These are phyloP conservation scores for Xylariaceae sp. DNA, from an alignment of 2,329 filamentous ascomycete species.

Conservation along the genomic window DNA sequence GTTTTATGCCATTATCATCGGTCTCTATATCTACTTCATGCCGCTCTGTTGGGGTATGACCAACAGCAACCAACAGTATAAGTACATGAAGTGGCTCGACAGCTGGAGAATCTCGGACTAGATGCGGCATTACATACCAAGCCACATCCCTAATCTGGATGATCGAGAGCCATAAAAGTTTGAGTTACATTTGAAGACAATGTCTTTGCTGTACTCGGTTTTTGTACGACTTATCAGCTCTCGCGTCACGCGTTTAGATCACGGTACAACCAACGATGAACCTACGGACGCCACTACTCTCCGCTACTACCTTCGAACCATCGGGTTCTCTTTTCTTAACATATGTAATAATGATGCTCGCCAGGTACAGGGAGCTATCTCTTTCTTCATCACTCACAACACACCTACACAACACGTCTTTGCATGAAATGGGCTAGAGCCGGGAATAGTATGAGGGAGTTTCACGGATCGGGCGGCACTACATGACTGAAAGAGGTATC, in stretches of 20 bases:
- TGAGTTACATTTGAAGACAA: no score
- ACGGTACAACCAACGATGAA: no score
- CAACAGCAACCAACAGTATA: conserved; percentile 77
- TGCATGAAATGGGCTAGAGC: conserved; percentile 8
- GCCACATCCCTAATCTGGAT: no score
- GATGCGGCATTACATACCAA: no score
- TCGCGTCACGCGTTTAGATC: no score
- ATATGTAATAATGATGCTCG: conserved; percentile 16
- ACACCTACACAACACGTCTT: no score
- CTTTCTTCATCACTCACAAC: conserved; percentile 1
- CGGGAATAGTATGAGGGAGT: conserved; percentile 9
- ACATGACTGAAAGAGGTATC: no score
- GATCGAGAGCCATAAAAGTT: no score
- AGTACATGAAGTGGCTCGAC: conserved; percentile 90
- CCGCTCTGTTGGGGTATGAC: conserved; percentile 96
- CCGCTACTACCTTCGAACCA: background rate
- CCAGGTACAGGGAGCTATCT: background rate
- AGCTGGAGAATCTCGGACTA: conserved; percentile 79
- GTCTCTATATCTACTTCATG: conserved; percentile 84
- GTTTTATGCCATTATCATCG: conserved; percentile 71
- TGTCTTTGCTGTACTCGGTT: no score
- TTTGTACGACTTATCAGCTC: no score
- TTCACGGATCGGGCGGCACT: no score
- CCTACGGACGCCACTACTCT: no score
- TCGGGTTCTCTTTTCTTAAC: conserved; percentile 6